Base-by-base conservation (phyloP, 805 yeast species). In the Ogataea corticis region DNA sequence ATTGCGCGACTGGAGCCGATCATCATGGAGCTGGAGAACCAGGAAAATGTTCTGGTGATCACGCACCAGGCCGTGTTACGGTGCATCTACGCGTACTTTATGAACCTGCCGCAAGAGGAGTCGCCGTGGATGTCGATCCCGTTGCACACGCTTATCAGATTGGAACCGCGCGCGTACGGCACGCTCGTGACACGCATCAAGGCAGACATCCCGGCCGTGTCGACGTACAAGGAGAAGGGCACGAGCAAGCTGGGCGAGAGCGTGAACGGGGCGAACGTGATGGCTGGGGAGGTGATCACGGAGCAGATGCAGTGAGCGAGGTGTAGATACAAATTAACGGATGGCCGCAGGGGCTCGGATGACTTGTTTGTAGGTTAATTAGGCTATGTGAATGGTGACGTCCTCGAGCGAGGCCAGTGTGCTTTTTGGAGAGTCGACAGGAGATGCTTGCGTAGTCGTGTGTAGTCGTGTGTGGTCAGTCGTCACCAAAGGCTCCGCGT, bases 121-220 rank as follows among this genome's bases (percentile, higher is more conserved):
- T 80, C 91, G 47, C 99, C 99, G 4, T 94, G 99, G 99, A 90
- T 94, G 96, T 88, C 95, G 32, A 95, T 94, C 48, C 99, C 99
- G 5, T 72, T 94, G 57, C 99, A 94, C 63, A 94, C 99, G 0
- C 71, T 94, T 63, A 94, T 94, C 59, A 86, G 89, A 62, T 72
- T 94, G 51, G 98, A 94, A 64, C 97, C 97, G n/a, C 76, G 96
- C 46, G 97, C 99, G 0, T 91, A 88, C 60, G 84, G 83, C 40
- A 91, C 99, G 0, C 68, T 83, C 34, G 98, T 91, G 14, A 85
- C 92, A 15, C 76, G 95, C 56, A 87, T 94, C 47, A 89, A 89
- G 57, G 99, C 98, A 0, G 88, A 94, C 63, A 92, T 94, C 41
- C 99, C 99, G 2, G 99, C 99, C 0, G 99, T 94, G 4, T 83